Percentiles rank a stretch among this genome's conserved stretches.
Conservation (phyloP, 2,329 filamentous ascomycete genomes). For the Drechslerella coelobrocha region DNA sequence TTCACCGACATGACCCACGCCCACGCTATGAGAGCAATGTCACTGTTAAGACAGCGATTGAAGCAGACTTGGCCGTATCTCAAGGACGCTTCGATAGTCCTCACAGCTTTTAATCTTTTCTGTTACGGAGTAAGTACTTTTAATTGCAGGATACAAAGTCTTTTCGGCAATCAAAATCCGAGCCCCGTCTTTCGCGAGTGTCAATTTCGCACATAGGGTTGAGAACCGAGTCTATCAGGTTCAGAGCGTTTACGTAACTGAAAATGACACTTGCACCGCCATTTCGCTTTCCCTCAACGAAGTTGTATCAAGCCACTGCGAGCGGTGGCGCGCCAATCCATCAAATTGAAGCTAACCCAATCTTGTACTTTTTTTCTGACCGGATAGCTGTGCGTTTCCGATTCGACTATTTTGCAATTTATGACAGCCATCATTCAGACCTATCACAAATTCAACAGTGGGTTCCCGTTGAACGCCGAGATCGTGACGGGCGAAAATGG, state of each 20-base stretch:
- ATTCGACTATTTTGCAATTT: conserved; percentile 38
- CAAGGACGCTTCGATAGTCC: conserved; percentile 47
- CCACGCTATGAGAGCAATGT: conserved; percentile 44
- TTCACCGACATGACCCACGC: conserved; percentile 48
- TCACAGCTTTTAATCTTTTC: conserved; percentile 48
- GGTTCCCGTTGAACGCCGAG: conserved; percentile 34
- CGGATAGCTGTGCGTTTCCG: conserved; percentile 43
- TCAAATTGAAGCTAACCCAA: neutral
- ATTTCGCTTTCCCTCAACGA: neutral
- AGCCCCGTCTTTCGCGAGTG: neutral
- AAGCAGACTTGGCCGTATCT: conserved; percentile 39
- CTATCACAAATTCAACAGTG: conserved; percentile 43
- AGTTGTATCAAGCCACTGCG: too few species aligned
- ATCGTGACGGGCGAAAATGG: conserved; percentile 43
- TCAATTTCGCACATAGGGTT: neutral
- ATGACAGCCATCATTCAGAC: conserved; percentile 48
- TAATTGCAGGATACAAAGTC: neutral
- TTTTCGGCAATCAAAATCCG: neutral
- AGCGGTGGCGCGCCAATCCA: too few species aligned
- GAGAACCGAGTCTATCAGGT: neutral
- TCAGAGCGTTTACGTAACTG: neutral
- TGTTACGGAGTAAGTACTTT: conserved; percentile 42
- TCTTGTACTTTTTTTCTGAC: neutral
- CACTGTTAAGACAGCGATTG: conserved; percentile 33
- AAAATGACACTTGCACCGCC: neutral